Conservation (phyloP, 352 stramenopile species). For the Phytophthora vignae region DNA sequence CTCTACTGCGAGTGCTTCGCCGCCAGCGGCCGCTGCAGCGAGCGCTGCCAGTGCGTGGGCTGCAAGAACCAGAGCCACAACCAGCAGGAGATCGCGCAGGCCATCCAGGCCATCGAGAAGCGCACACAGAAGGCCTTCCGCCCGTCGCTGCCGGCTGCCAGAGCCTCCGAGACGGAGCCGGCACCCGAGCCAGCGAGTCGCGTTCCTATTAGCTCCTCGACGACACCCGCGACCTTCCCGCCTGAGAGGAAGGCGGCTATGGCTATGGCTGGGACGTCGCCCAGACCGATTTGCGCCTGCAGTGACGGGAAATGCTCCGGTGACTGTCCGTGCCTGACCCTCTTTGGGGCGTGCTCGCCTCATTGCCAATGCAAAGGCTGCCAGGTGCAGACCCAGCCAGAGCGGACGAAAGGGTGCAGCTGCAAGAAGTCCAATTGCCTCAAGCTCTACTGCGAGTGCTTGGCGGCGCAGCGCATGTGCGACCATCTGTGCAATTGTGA, state of each 20-base stretch:
- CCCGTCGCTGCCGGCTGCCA: slow-evolving; percentile 35
- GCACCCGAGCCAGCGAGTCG: slow-evolving; percentile 4
- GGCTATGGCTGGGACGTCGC: slow-evolving; percentile 25
- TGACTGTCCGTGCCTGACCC: slow-evolving; percentile 54
- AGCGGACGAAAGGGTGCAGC: slow-evolving; percentile 88
- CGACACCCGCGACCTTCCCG: slow-evolving; percentile 20
- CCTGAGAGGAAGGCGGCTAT: slow-evolving; percentile 25
- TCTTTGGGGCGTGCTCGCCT: slow-evolving; percentile 46
- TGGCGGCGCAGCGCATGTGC: slow-evolving; percentile 74
- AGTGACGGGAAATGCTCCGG: slow-evolving; percentile 46
- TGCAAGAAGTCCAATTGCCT: slow-evolving; percentile 98
- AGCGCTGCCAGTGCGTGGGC: slow-evolving; percentile 76
- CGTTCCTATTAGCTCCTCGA: neutral
- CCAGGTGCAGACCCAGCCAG: slow-evolving; percentile 36
- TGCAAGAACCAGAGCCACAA: slow-evolving; percentile 82
- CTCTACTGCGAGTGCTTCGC: slow-evolving; percentile 91
- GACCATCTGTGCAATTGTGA: slow-evolving; percentile 81
- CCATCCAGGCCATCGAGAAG: slow-evolving; percentile 63
- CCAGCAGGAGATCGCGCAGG: slow-evolving; percentile 59
- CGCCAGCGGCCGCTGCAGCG: slow-evolving; percentile 53
- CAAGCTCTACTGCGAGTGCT: slow-evolving; percentile 94
- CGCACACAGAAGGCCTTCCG: slow-evolving; percentile 58
- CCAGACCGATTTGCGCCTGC: slow-evolving; percentile 44
- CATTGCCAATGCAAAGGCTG: slow-evolving; percentile 58
- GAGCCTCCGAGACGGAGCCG: slow-evolving; percentile 15